A percentile compares a stretch with the other conserved stretches of the same genome.
These are phyloP conservation scores for Malus asiatica DNA, from an alignment of 306 rosid species.

Conservation along the genomic window DNA sequence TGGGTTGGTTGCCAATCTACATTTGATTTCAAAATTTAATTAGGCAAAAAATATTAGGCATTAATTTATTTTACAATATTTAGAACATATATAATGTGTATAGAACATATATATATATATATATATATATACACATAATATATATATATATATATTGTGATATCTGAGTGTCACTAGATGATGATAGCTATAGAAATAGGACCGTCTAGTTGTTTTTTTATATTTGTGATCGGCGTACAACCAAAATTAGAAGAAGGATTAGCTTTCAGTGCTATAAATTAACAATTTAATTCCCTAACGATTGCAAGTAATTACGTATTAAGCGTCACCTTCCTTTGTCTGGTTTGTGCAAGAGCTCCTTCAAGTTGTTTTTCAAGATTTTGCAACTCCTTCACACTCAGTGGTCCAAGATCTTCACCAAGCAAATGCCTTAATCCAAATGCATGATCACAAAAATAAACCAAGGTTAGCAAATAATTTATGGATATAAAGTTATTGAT, in stretches of 20 bases:
- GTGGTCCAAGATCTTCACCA: conserved; percentile 94
- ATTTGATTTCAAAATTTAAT: too few species aligned
- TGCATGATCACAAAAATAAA: neutral
- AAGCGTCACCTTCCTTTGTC: conserved; percentile 69
- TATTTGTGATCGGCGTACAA: neutral
- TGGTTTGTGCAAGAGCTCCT: conserved; percentile 67
- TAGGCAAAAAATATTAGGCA: neutral
- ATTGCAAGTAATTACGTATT: neutral
- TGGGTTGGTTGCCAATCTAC: neutral
- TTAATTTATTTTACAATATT: neutral
- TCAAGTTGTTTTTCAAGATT: conserved; percentile 93
- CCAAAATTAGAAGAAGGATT: neutral
- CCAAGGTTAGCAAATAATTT: neutral
- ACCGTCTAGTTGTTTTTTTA: neutral
- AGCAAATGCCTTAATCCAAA: conserved; percentile 63
- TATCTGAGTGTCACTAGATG: neutral
- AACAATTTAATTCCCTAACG: neutral
- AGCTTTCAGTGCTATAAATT: neutral
- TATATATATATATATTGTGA: neutral
- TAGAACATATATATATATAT: neutral
- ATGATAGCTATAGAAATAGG: neutral
- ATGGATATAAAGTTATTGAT: neutral
- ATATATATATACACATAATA: too few species aligned
- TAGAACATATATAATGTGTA: neutral
- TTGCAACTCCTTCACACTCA: conserved; percentile 74